phyloP scores from a whole-genome alignment of 192 early-diverging fungal genomes.

The Mortierella claussenii region DNA sequence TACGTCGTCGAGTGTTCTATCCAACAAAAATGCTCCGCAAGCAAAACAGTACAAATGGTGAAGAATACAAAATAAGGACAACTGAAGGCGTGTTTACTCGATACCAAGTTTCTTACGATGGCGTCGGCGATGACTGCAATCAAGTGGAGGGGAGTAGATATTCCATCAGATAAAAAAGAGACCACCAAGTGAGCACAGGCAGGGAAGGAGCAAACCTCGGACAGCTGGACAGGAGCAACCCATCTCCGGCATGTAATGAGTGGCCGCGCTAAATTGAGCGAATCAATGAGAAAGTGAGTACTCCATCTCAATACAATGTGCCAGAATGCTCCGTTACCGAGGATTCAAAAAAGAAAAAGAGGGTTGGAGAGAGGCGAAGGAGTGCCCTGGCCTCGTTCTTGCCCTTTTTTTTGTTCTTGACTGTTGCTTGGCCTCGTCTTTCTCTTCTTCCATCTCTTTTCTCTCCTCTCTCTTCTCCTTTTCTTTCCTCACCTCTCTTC shows the following conservation, averaged over 20 bases:
- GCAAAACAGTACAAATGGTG: too few species aligned
- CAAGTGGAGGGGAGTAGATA: too few species aligned
- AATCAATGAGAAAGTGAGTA: too few species aligned
- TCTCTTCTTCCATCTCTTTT: constrained; percentile 1
- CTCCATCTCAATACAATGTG: too few species aligned
- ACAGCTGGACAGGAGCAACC: constrained; percentile 22
- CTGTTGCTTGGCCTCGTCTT: background rate
- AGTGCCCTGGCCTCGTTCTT: background rate
- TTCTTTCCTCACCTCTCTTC: background rate
- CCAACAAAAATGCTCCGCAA: too few species aligned
- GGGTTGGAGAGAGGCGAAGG: background rate
- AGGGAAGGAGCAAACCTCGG: background rate
- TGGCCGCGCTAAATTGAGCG: too few species aligned
- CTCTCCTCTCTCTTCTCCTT: background rate
- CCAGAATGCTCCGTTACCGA: constrained; percentile 11
- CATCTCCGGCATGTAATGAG: too few species aligned
- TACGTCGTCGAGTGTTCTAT: too few species aligned
- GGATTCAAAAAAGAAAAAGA: constrained; percentile 5
- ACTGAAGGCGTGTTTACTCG: too few species aligned
- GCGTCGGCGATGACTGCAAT: too few species aligned
- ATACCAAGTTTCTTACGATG: too few species aligned
- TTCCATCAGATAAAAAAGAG: constrained; percentile 3
- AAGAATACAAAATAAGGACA: too few species aligned
- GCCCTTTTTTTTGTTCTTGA: background rate
- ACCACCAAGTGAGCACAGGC: background rate